phyloP scores from a whole-genome alignment of 768 basidiomycete genomes.

The Boletus reticulatus region DNA sequence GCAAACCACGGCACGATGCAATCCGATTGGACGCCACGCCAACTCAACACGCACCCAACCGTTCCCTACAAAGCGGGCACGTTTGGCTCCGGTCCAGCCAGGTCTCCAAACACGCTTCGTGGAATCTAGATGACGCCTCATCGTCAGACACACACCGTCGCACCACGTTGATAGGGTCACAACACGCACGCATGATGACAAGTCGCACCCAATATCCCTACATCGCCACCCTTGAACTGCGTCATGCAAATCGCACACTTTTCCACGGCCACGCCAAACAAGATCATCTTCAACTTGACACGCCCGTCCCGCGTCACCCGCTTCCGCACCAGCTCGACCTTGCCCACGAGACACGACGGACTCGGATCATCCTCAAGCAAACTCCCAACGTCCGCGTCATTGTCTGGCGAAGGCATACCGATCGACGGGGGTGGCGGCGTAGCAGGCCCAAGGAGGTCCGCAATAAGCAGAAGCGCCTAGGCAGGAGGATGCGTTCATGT shows the following conservation, averaged over 20 bases:
- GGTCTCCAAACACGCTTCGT: slow-evolving; percentile 58
- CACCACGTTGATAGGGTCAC: too few relatives aligned
- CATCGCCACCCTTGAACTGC: slow-evolving; percentile 62
- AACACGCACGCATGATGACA: slow-evolving; percentile 57
- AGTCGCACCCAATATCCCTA: slow-evolving; percentile 50
- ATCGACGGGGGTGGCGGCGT: slow-evolving; percentile 17
- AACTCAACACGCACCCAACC: slow-evolving; percentile 32
- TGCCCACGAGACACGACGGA: slow-evolving; percentile 34
- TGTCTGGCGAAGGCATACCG: slow-evolving; percentile 2
- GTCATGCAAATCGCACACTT: slow-evolving; percentile 73
- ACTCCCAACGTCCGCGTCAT: not conserved
- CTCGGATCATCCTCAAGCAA: slow-evolving; percentile 1
- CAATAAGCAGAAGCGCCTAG: slow-evolving; percentile 58
- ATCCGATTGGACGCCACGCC: too few relatives aligned
- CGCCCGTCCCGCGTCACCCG: slow-evolving; percentile 63
- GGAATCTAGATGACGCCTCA: slow-evolving; percentile 39
- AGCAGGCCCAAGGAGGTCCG: slow-evolving; percentile 61
- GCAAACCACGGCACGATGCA: not conserved
- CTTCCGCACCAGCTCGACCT: slow-evolving; percentile 55
- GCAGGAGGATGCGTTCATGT: slow-evolving; percentile 20
- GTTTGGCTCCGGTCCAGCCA: slow-evolving; percentile 62
- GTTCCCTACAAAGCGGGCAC: slow-evolving; percentile 64
- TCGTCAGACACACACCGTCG: not conserved
- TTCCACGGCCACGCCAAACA: slow-evolving; percentile 62
- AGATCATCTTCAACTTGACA: slow-evolving; percentile 64